These are phyloP conservation scores for Lomentospora prolificans DNA, from an alignment of 2,329 filamentous ascomycete species.

Conservation along the genomic window DNA sequence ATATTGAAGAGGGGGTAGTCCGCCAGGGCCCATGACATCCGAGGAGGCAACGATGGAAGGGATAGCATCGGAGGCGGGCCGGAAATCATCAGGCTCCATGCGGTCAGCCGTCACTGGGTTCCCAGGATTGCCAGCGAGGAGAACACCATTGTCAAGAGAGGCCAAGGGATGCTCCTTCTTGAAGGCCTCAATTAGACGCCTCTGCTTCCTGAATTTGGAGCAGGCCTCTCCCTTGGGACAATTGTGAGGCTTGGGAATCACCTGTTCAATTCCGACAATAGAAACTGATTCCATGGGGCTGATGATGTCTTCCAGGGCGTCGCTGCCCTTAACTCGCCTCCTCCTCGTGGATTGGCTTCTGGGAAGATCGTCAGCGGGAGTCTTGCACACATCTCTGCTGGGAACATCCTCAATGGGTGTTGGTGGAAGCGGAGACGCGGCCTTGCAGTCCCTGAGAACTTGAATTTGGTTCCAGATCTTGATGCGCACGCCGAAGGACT, in stretches of 20 bases:
- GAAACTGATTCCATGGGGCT: constrained; percentile 77
- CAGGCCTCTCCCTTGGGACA: constrained; percentile 85
- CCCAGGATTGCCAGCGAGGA: constrained; percentile 69
- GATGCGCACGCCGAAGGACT: constrained; percentile 72
- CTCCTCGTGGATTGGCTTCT: constrained; percentile 20
- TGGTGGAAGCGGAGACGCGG: constrained; percentile 40
- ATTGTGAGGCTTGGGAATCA: constrained; percentile 72
- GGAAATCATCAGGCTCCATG: constrained; percentile 9
- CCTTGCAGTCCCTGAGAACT: constrained; percentile 48
- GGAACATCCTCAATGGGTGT: constrained; percentile 54
- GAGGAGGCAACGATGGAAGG: constrained; percentile 86
- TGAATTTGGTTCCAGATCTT: constrained; percentile 74
- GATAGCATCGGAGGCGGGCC: constrained; percentile 61
- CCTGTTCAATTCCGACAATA: constrained; percentile 84
- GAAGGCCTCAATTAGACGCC: constrained; percentile 65
- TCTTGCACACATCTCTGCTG: constrained; percentile 35
- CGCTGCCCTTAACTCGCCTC: neutral
- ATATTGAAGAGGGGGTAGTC: constrained; percentile 52
- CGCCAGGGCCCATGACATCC: constrained; percentile 69
- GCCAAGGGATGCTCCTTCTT: constrained; percentile 63
- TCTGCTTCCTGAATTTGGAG: constrained; percentile 70
- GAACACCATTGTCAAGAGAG: constrained; percentile 44
- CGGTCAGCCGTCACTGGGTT: constrained; percentile 55
- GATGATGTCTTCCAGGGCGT: constrained; percentile 51
- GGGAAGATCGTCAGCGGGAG: constrained; percentile 16